Conservation (phyloP, 805 yeast species). For the Trichomonascus vanleenenianus region DNA sequence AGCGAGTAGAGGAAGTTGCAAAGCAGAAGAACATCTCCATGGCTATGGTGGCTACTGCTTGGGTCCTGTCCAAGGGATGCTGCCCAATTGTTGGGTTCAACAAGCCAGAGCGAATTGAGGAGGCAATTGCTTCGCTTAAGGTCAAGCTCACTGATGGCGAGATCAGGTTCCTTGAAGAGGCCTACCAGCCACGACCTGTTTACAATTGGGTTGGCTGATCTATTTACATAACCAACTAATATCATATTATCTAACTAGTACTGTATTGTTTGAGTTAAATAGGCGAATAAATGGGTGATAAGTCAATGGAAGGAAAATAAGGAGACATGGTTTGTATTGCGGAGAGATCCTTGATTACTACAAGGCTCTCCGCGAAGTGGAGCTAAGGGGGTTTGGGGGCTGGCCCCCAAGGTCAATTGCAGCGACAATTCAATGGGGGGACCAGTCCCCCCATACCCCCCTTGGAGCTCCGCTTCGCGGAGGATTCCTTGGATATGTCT, state of each 20-base stretch:
- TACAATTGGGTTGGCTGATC: background rate
- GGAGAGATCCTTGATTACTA: too few relatives aligned
- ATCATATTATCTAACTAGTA: too few relatives aligned
- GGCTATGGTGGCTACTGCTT: constrained; percentile 48
- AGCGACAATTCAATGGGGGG: too few relatives aligned
- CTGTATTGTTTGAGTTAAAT: too few relatives aligned
- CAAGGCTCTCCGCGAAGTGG: too few relatives aligned
- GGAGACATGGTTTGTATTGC: background rate
- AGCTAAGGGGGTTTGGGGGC: too few relatives aligned
- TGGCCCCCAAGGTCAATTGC: too few relatives aligned
- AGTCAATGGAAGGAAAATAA: background rate
- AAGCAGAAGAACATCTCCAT: constrained; percentile 40
- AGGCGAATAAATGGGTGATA: too few relatives aligned
- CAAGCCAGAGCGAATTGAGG: constrained; percentile 43
- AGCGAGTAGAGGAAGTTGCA: constrained; percentile 48
- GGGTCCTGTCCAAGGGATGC: constrained; percentile 45
- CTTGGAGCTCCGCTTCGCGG: too few relatives aligned
- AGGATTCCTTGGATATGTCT: too few relatives aligned
- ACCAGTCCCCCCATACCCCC: too few relatives aligned
- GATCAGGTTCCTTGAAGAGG: constrained; percentile 25
- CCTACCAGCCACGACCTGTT: constrained; percentile 14
- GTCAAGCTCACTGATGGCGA: constrained; percentile 33
- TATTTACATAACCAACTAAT: too few relatives aligned
- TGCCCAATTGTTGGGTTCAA: constrained; percentile 52
- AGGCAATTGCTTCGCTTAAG: constrained; percentile 37